phyloP scores from a whole-genome alignment of 2,329 filamentous ascomycete genomes.

The Clathrospora elynae region DNA sequence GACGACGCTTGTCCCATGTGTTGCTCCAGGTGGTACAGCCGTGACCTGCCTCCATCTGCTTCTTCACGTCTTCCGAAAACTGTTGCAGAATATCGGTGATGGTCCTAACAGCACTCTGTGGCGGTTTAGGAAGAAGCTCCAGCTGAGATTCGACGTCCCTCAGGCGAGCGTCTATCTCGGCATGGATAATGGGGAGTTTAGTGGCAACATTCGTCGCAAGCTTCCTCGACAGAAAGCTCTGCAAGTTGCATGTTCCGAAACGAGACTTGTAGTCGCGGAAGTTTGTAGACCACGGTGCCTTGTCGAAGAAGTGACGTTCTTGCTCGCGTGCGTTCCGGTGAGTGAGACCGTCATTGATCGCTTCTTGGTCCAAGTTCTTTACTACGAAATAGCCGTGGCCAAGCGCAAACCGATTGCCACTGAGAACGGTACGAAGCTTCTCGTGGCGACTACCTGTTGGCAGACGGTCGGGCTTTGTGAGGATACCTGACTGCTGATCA shows the following conservation, averaged over 20 bases:
- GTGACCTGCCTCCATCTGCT: no score
- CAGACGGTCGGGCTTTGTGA: slow-evolving; percentile 83
- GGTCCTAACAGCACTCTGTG: slow-evolving; percentile 67
- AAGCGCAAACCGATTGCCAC: slow-evolving; percentile 64
- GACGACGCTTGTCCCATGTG: no score
- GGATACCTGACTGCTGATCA: slow-evolving; percentile 63
- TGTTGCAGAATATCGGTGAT: slow-evolving; percentile 63
- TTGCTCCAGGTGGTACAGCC: no score
- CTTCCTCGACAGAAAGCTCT: slow-evolving; percentile 54
- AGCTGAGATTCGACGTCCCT: slow-evolving; percentile 62
- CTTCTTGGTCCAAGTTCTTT: slow-evolving; percentile 62
- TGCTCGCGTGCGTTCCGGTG: slow-evolving; percentile 55
- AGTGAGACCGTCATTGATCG: slow-evolving; percentile 53
- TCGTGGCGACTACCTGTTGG: slow-evolving; percentile 57
- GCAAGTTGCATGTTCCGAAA: slow-evolving; percentile 61
- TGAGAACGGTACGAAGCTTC: slow-evolving; percentile 67
- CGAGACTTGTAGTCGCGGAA: slow-evolving; percentile 50
- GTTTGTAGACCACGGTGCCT: slow-evolving; percentile 53
- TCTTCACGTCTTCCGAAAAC: no score
- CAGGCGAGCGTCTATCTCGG: slow-evolving; percentile 55
- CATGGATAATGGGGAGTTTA: slow-evolving; percentile 51
- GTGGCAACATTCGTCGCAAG: slow-evolving; percentile 53
- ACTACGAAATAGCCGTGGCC: slow-evolving; percentile 82
- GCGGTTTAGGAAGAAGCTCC: slow-evolving; percentile 66
- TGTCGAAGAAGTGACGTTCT: slow-evolving; percentile 59